Evolutionary conservation across 371 early-diverging fungal species (phyloP).

Genomic region (Mortierella sp.): DNA sequence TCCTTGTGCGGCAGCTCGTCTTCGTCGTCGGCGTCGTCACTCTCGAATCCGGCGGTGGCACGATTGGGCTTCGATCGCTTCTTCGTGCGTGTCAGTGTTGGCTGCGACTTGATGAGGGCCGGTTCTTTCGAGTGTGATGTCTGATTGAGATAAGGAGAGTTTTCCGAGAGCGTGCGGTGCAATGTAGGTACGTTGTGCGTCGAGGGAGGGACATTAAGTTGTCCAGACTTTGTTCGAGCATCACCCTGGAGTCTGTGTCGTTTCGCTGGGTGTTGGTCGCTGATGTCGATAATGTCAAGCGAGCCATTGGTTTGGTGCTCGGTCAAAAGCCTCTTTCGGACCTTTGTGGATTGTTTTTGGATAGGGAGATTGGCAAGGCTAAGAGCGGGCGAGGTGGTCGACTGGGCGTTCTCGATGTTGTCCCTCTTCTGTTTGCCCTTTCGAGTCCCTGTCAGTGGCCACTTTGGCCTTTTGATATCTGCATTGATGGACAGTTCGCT

Average conservation of each 20-base stretch:
- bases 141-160: slow-evolving; percentile 39
- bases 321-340: slow-evolving; percentile 34
- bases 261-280: slow-evolving; percentile 13
- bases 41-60: slow-evolving; percentile 12
- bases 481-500: slow-evolving; percentile 7
- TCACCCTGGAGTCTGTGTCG: slow-evolving; percentile 16
- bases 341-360: slow-evolving; percentile 43
- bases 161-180: slow-evolving; percentile 48
- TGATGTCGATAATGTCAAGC: too few relatives aligned
- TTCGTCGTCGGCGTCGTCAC: slow-evolving; percentile 50
- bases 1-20: slow-evolving; percentile 9
- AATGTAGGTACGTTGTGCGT: slow-evolving; percentile 17
- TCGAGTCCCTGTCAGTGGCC: slow-evolving; percentile 11
- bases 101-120: slow-evolving; percentile 9
- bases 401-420: slow-evolving; percentile 33
- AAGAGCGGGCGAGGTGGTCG: neutral
- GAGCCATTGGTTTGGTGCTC: slow-evolving; percentile 19
- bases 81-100: slow-evolving; percentile 17
- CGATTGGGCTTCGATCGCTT: slow-evolving; percentile 1
- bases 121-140: slow-evolving; percentile 8
- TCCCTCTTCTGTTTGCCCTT: slow-evolving; percentile 26
- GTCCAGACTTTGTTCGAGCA: neutral
- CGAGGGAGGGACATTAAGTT: neutral
- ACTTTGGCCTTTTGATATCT: slow-evolving; percentile 24
- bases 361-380: slow-evolving; percentile 31